These are phyloP conservation scores for Plasmodium cynomolgi DNA, from an alignment of 169 alveolate species.

Conservation along the genomic window DNA sequence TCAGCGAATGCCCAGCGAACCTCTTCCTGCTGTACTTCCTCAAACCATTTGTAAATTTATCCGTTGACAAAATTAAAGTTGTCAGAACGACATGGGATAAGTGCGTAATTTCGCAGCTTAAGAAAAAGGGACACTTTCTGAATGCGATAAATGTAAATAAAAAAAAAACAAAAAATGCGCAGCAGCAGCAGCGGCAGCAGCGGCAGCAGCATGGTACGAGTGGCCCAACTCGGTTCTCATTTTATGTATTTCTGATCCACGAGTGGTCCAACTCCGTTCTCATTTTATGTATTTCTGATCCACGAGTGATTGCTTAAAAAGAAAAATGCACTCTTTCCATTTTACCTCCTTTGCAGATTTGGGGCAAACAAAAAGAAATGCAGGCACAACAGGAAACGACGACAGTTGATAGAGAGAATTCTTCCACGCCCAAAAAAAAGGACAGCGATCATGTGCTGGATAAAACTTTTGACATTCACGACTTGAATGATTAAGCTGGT, in stretches of 20 bases:
- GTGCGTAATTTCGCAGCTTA: slow-evolving; percentile 32
- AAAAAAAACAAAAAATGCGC: background rate
- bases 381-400: background rate
- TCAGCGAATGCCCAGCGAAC: slow-evolving; percentile 60
- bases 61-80: slow-evolving; percentile 58
- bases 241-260: background rate
- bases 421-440: background rate
- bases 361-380: slow-evolving; percentile 1
- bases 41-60: slow-evolving; percentile 58
- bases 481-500: slow-evolving; percentile 11
- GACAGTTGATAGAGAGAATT: background rate
- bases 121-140: slow-evolving; percentile 22
- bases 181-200: background rate
- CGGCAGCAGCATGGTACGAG: background rate
- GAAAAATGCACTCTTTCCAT: background rate
- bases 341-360: slow-evolving; percentile 25
- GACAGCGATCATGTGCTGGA: background rate
- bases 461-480: slow-evolving; percentile 37
- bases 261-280: background rate
- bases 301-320: background rate
- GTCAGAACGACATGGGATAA: slow-evolving; percentile 66
- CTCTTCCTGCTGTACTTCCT: slow-evolving; percentile 51
- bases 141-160: slow-evolving; percentile 10
- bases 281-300: background rate
- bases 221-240: background rate